phyloP scores from a whole-genome alignment of 345 rosid species.

The Geranium rotundifolium region DNA sequence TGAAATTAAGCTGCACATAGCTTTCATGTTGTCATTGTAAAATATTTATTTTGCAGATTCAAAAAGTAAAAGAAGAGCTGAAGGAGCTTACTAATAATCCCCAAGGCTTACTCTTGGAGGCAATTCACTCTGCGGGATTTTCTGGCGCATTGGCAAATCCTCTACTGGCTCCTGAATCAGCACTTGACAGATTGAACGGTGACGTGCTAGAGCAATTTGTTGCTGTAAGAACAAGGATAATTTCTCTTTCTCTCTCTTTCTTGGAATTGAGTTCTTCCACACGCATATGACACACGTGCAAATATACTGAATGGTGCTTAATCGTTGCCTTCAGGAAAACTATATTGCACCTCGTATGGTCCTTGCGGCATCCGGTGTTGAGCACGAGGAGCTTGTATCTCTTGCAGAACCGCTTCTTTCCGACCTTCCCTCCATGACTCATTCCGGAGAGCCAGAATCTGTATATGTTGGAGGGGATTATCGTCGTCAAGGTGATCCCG shows the following conservation, averaged over 20 bases:
- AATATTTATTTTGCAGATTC: slow-evolving; percentile 37
- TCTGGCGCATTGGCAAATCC: slow-evolving; percentile 86
- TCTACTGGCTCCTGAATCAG: slow-evolving; percentile 76
- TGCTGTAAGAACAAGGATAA: slow-evolving; percentile 34
- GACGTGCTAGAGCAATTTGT: slow-evolving; percentile 61
- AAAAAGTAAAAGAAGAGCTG: slow-evolving; percentile 57
- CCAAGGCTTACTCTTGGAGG: slow-evolving; percentile 66
- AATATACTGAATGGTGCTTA: slow-evolving; percentile 4
- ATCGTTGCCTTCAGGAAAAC: slow-evolving; percentile 42
- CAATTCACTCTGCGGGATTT: slow-evolving; percentile 81
- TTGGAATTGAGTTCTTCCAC: neutral
- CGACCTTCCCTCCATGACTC: slow-evolving; percentile 38
- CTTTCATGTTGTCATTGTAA: neutral
- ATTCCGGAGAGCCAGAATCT: slow-evolving; percentile 51
- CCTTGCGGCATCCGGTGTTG: slow-evolving; percentile 83
- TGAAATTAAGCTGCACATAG: too few species aligned
- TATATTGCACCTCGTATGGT: slow-evolving; percentile 73
- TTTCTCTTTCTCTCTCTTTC: neutral
- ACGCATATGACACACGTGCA: neutral
- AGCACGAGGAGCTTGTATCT: slow-evolving; percentile 58
- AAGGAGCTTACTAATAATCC: slow-evolving; percentile 49
- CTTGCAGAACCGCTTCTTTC: slow-evolving; percentile 78
- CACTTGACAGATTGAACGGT: slow-evolving; percentile 39
- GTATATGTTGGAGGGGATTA: slow-evolving; percentile 82
- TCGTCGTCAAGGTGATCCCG: slow-evolving; percentile 69